A percentile compares a stretch with the other conserved stretches of the same genome.
Evolutionary conservation across 176 grass and related monocot genomes (phyloP).

Genomic region (Zoysia pacifica): DNA sequence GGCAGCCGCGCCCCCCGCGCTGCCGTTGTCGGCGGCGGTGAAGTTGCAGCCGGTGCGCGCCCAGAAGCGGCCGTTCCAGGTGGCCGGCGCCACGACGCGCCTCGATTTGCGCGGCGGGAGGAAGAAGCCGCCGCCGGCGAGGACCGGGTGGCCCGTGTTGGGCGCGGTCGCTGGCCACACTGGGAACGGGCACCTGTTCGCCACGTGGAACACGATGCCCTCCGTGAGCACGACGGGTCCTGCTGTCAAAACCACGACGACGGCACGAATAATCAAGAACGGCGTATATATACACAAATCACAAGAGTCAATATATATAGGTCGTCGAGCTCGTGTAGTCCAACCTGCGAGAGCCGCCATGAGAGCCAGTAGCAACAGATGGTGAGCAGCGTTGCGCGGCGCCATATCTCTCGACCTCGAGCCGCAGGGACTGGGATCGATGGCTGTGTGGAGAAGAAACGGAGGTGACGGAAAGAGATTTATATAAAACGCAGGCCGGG

Average conservation of each 20-base stretch:
- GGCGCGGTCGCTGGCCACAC: constrained; percentile 83
- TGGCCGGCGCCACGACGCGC: constrained; percentile 56
- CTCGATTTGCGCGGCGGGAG: constrained; percentile 51
- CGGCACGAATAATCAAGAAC: not conserved
- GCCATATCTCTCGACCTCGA: constrained; percentile 11
- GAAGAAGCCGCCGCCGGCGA: constrained; percentile 71
- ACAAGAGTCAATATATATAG: not conserved
- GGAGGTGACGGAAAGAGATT: not conserved
- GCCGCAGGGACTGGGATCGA: too few species aligned
- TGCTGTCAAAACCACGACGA: not conserved
- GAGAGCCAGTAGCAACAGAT: constrained; percentile 9
- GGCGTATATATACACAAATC: not conserved
- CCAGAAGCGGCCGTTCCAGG: constrained; percentile 88
- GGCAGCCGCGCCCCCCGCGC: not conserved
- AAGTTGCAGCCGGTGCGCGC: constrained; percentile 76
- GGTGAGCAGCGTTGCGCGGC: not conserved
- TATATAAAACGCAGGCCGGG: not conserved
- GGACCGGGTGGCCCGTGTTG: constrained; percentile 65
- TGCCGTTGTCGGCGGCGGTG: not conserved
- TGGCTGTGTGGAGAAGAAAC: not conserved
- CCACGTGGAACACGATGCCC: constrained; percentile 55
- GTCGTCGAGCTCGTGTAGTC: not conserved
- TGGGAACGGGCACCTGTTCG: constrained; percentile 77
- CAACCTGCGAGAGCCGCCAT: constrained; percentile 4
- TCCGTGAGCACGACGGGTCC: not conserved